Evolutionary conservation across 1,284 basidiomycete genomes (phyloP), one percentile per base, ranked within the genome.

Genomic region (Kwoniella shivajii): DNA sequence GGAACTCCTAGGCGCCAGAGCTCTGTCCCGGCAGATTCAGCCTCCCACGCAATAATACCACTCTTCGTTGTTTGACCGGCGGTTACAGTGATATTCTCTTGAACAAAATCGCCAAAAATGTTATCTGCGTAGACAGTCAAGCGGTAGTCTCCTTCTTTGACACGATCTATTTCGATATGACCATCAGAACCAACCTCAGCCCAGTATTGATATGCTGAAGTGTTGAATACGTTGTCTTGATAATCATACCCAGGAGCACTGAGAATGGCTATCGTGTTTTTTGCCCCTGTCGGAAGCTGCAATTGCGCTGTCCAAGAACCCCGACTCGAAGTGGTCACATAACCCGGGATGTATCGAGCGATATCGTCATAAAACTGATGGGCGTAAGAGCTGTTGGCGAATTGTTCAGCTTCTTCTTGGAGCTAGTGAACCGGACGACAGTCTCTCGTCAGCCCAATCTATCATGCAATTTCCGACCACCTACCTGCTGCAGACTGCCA

Each of bases 111-210:
- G 3, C 73, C 73, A 56, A 75, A 75, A 7, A 72, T 44, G 44
- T 64, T 65, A n/a, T 68, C 67, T 20, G 71, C 72, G 49, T 74
- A 73, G 33, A 69, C 45, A 0, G 72, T 74, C 27, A 74, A 50
- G 16, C 73, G 56, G 37, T 75, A 75, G 10, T 44, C 59, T 5
- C 73, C 73, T 4, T 68, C 70, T 42, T 67, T 67, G 53, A 75
- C 62, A 6, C 70, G 59, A 18, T 60, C 54, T 22, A 75, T 66
- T 2, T 39, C 16, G 16, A 69, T 63, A 3, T 22, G 56, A 20
- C 73, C 69, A 45, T 63, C 54, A 13, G 42, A 27, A 20, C 50
- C 49, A 4, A 73, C 52, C 22, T 72, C 58, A 26, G 56, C 59
- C 73, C 73, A 75, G 48, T 75, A 75, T 61, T 75, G 73, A 18